phyloP scores from a whole-genome alignment of 306 rosid species.

The Cucumis hystrix region DNA sequence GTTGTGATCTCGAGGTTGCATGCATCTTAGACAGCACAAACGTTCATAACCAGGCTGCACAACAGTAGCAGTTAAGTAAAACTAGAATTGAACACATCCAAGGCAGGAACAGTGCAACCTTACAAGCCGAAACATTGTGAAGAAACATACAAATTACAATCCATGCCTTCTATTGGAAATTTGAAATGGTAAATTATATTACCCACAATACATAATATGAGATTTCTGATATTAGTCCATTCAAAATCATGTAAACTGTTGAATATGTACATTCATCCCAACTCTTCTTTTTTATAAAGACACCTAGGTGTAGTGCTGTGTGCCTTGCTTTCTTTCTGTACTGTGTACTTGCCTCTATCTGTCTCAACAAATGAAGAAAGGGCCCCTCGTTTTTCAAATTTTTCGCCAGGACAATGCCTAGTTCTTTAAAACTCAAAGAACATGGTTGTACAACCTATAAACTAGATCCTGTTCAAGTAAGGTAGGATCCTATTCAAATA shows the following conservation, averaged over 20 bases:
- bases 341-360: not conserved
- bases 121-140: not conserved
- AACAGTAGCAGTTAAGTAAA: not conserved
- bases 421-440: not conserved
- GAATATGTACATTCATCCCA: not conserved
- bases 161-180: not conserved
- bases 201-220: not conserved
- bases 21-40: slow-evolving; percentile 79
- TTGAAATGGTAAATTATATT: not conserved
- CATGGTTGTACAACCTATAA: not conserved
- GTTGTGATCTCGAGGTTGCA: slow-evolving; percentile 86
- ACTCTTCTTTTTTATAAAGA: not conserved
- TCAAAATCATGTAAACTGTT: not conserved
- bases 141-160: not conserved
- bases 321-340: not conserved
- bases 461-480: not conserved
- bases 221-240: not conserved
- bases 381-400: not conserved
- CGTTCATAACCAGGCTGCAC: slow-evolving; percentile 89
- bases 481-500: not conserved
- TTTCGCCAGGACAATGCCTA: not conserved
- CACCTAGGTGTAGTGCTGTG: not conserved
- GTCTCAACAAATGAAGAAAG: not conserved
- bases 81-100: not conserved
- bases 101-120: not conserved